Base-by-base conservation (phyloP, 768 basidiomycete species). In the Hydnomerulius pinastri region DNA sequence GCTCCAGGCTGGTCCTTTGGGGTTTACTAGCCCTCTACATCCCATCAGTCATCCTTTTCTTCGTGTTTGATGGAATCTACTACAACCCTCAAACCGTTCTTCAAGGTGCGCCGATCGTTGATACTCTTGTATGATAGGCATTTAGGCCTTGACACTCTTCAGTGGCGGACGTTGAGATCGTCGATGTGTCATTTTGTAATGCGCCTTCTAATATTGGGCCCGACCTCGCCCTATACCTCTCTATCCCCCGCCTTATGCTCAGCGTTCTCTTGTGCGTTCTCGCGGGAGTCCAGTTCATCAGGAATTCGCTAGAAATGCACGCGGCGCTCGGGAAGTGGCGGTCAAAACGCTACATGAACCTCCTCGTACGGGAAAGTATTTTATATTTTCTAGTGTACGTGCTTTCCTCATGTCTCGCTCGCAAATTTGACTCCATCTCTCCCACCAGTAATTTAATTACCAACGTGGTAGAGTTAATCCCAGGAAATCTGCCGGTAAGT, bases 331-430 rank as follows among this genome's bases (percentile, higher is more conserved):
- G 28, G 11, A 24, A 13, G 24, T 61, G 54, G 56, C 12, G 30
- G 28, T 27, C 21, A n/a, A 64, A 56, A 30, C 40, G 21, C 35
- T 64, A 54, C 12, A 12, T 63, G 33, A 18, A 44, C 9, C 49
- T 58, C 12, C 40, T 63, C 29, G 39, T 43, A 18, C 53, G 7
- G 12, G 50, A 64, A 9, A 59, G 62, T 0, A 4, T 55, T 3
- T 2, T 63, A 11, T 63, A 63, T 42, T 64, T 63, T 23, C 0
- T 50, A 8, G 46, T 18, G 62, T 63, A 54, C 37, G 62, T n/a
- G n/a, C n/a, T n/a, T n/a, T n/a, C n/a, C n/a, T n/a, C n/a, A n/a
- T n/a, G n/a, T n/a, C n/a, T n/a, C n/a, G n/a, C n/a, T n/a, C n/a
- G n/a, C n/a, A n/a, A n/a, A n/a, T n/a, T n/a, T n/a, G n/a, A n/a